These are phyloP conservation scores for Ceriops zippeliana DNA, from an alignment of 345 rosid species.

Conservation along the genomic window DNA sequence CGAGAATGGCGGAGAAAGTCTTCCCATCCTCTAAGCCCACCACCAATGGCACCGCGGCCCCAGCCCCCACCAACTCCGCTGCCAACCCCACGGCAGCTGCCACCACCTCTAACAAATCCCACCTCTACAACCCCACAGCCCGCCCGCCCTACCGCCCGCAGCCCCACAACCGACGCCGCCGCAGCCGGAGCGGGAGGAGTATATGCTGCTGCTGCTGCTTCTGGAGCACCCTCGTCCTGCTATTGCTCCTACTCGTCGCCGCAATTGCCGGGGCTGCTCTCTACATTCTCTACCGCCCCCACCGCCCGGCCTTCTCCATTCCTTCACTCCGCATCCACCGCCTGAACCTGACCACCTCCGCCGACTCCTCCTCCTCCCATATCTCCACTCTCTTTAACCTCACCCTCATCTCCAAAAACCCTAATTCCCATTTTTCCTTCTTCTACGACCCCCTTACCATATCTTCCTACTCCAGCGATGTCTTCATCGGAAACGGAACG, in stretches of 20 bases:
- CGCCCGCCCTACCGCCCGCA: slow-evolving; percentile 65
- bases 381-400: slow-evolving; percentile 67
- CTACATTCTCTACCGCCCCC: slow-evolving; percentile 77
- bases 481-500: slow-evolving; percentile 67
- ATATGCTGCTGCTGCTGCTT: slow-evolving; percentile 84
- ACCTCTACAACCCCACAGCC: slow-evolving; percentile 51
- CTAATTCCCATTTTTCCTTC: slow-evolving; percentile 70
- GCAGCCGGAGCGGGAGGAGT: slow-evolving; percentile 52
- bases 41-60: slow-evolving; percentile 10
- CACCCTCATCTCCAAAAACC: slow-evolving; percentile 71
- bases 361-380: slow-evolving; percentile 63
- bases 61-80: slow-evolving; percentile 9
- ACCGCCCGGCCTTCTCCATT: slow-evolving; percentile 63
- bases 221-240: slow-evolving; percentile 66
- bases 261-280: slow-evolving; percentile 71
- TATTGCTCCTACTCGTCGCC: slow-evolving; percentile 56
- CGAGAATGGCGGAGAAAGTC: slow-evolving; percentile 57
- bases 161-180: slow-evolving; percentile 52
- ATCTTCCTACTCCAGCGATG: slow-evolving; percentile 36
- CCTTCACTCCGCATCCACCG: slow-evolving; percentile 68
- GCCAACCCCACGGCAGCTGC: slow-evolving; percentile 20
- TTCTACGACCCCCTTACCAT: slow-evolving; percentile 58
- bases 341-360: slow-evolving; percentile 62
- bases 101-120: slow-evolving; percentile 36
- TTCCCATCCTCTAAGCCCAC: slow-evolving; percentile 54